Percentiles rank a stretch among this genome's conserved stretches.
These are phyloP conservation scores for Tylopilus subfusipes DNA, from an alignment of 768 basidiomycete genomes.

Conservation along the genomic window DNA sequence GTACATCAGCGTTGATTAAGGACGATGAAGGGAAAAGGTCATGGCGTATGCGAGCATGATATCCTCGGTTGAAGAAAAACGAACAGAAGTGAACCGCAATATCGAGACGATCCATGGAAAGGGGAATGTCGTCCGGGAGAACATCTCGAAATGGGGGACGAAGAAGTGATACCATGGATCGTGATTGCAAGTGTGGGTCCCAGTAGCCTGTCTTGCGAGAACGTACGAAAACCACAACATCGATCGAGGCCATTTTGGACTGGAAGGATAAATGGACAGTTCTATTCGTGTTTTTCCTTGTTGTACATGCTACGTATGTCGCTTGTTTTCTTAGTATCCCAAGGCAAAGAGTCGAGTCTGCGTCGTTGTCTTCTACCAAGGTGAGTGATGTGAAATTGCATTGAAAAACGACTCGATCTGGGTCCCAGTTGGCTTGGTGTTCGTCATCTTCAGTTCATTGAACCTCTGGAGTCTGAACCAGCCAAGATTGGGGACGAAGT, in stretches of 20 bases:
- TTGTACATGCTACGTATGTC: background rate
- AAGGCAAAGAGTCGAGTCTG: background rate
- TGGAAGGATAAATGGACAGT: background rate
- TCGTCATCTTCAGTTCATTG: no score
- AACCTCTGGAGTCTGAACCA: no score
- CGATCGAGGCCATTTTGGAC: background rate
- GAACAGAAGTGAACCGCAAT: slow-evolving; percentile 15
- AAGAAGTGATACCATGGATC: slow-evolving; percentile 7
- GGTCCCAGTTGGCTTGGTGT: no score
- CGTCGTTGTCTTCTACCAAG: background rate
- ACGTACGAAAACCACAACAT: background rate
- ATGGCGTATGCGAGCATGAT: slow-evolving; percentile 18
- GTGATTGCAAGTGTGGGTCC: background rate
- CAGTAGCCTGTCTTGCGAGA: background rate
- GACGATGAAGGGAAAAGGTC: slow-evolving; percentile 19
- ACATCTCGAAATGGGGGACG: slow-evolving; percentile 17
- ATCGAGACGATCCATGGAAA: slow-evolving; percentile 18
- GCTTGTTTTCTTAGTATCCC: background rate
- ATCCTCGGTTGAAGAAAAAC: slow-evolving; percentile 22
- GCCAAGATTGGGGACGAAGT: no score
- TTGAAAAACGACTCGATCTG: no score
- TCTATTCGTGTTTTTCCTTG: background rate
- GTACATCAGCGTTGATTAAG: slow-evolving; percentile 1
- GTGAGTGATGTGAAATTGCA: background rate
- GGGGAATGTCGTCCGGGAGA: slow-evolving; percentile 20